phyloP scores from a whole-genome alignment of 768 basidiomycete species.

The Hericium coralloides region DNA sequence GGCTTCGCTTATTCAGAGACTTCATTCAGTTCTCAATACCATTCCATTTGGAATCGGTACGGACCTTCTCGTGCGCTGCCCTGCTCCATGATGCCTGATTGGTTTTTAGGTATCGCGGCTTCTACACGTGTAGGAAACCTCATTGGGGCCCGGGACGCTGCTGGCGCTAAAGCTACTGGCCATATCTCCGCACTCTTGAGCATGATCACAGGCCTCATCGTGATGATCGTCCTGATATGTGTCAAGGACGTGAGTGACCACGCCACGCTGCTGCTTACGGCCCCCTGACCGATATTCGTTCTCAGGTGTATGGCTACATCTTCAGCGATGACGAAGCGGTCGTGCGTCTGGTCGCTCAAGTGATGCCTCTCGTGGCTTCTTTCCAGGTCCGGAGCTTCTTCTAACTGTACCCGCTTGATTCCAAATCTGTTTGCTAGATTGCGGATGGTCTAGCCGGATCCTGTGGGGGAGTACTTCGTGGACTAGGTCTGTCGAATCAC shows the following conservation, averaged over 20 bases:
- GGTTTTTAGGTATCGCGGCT: constrained; percentile 47
- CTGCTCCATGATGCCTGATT: not conserved
- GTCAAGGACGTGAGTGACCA: constrained; percentile 41
- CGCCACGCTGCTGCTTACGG: not conserved
- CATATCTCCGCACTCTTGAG: constrained; percentile 59
- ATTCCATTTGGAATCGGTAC: constrained; percentile 66
- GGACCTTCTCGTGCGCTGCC: not conserved
- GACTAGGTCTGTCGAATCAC: constrained; percentile 29
- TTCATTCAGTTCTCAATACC: constrained; percentile 49
- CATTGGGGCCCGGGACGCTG: constrained; percentile 48
- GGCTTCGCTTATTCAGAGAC: not conserved
- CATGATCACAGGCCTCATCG: constrained; percentile 43
- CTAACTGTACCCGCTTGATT: not conserved
- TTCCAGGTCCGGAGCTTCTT: constrained; percentile 34
- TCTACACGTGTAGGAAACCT: constrained; percentile 68
- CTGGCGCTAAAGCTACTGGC: constrained; percentile 46
- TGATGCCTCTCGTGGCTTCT: constrained; percentile 46
- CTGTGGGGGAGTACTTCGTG: constrained; percentile 40
- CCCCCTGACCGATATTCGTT: not conserved
- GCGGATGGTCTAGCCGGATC: constrained; percentile 45
- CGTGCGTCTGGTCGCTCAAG: constrained; percentile 37
- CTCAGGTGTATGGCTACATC: constrained; percentile 54
- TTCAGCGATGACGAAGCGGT: constrained; percentile 57
- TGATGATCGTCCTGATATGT: constrained; percentile 52
- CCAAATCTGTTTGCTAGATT: constrained; percentile 21